These are phyloP conservation scores for Lachancea sp. DNA, from an alignment of 805 yeast genomes.

Conservation along the genomic window DNA sequence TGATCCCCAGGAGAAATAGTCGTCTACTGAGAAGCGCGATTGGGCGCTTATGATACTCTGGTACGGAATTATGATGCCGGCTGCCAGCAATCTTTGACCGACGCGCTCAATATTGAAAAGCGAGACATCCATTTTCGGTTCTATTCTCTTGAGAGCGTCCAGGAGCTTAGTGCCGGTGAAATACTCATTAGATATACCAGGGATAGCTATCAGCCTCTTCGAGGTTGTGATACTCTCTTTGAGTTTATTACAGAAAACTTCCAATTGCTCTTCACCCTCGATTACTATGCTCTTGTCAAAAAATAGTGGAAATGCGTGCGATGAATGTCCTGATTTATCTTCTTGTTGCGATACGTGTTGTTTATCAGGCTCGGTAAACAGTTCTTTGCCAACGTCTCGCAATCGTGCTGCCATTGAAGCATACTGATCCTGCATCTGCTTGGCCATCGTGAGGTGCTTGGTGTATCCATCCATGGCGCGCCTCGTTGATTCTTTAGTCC, in stretches of 20 bases:
- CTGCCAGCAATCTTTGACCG: slow-evolving; percentile 27
- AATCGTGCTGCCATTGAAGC: slow-evolving; percentile 1
- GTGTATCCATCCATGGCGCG: slow-evolving; percentile 8
- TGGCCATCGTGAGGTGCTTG: slow-evolving; percentile 6
- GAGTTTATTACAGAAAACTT: slow-evolving; percentile 8
- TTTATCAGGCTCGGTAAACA: not conserved
- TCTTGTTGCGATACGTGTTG: not conserved
- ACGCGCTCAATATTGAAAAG: slow-evolving; percentile 29
- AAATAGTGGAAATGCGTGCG: slow-evolving; percentile 9
- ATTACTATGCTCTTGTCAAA: slow-evolving; percentile 17
- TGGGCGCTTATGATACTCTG: slow-evolving; percentile 15
- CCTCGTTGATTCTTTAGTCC: slow-evolving; percentile 9
- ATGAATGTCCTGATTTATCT: not conserved
- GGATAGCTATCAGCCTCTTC: slow-evolving; percentile 28
- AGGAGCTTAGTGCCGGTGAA: slow-evolving; percentile 26
- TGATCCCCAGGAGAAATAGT: slow-evolving; percentile 19
- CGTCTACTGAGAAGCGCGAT: slow-evolving; percentile 18
- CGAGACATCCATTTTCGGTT: slow-evolving; percentile 24
- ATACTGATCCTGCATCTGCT: not conserved
- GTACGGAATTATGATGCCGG: slow-evolving; percentile 25
- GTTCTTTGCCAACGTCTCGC: not conserved
- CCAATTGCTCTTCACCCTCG: slow-evolving; percentile 14
- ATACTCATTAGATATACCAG: slow-evolving; percentile 16
- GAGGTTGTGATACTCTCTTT: slow-evolving; percentile 27
- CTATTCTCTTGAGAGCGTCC: slow-evolving; percentile 19